Base-by-base conservation (phyloP, 2,329 filamentous ascomycete genomes). In the Dactylellina sp. region DNA sequence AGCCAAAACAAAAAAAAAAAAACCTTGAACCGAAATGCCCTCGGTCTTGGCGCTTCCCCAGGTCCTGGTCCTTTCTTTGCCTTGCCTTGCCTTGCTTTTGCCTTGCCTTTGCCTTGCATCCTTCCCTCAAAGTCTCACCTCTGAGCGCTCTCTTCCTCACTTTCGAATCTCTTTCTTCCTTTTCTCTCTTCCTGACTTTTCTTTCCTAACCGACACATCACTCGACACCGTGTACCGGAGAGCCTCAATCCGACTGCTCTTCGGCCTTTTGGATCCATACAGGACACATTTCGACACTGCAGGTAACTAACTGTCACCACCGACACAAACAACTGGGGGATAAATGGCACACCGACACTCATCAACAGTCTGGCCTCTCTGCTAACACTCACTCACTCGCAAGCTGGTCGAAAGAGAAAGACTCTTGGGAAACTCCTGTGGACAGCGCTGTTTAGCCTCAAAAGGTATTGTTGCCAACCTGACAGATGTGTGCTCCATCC, bases 51-150 rank as follows among this genome's bases (percentile, higher is more conserved):
- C 57, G 22, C 22, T n/a, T 14, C 44, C 25, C 28, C n/a, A n/a
- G n/a, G n/a, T n/a, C n/a, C n/a, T n/a, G n/a, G n/a, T n/a, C n/a
- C n/a, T n/a, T n/a, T n/a, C n/a, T n/a, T n/a, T n/a, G n/a, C n/a
- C 28, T 32, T 32, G 28, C 28, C 28, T 32, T 32, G 28, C 28
- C n/a, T n/a, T n/a, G n/a, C n/a, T n/a, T n/a, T n/a, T n/a, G n/a
- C n/a, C 28, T 32, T 32, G 28, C 28, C 28, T 32, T 32, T n/a
- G 28, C 28, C 28, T 24, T 55, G 47, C 60, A 64, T 64, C 60
- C 60, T 64, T 63, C 24, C 28, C 20, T 40, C 9, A 9, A 3
- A 68, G 53, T 42, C 62, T 68, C 53, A 68, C 63, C 44, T 68
- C 63, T 53, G 62, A 68, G 44, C 44, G 63, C 53, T 56, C 37